Conservation (phyloP, 2,329 filamentous ascomycete genomes). For the Fusarium sp. region DNA sequence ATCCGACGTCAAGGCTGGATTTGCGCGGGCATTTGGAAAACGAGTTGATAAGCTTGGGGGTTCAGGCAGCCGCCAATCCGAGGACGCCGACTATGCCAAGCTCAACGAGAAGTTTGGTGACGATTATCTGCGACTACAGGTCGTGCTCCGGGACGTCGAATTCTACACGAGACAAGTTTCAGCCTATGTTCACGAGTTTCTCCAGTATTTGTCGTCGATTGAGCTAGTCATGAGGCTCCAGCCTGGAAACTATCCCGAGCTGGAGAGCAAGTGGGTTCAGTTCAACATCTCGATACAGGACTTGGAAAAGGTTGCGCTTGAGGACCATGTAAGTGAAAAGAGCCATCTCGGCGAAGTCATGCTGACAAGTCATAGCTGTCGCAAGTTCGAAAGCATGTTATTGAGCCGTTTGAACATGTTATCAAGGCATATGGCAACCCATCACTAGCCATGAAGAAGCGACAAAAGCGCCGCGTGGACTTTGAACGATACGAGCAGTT, state of each 20-base stretch:
- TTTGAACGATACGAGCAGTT: slow-evolving; percentile 85
- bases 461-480: slow-evolving; percentile 90
- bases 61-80: slow-evolving; percentile 69
- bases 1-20: slow-evolving; percentile 84
- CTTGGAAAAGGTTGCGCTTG: slow-evolving; percentile 83
- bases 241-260: slow-evolving; percentile 80
- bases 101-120: slow-evolving; percentile 89
- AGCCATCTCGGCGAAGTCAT: background rate
- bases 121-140: slow-evolving; percentile 91
- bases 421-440: slow-evolving; percentile 86
- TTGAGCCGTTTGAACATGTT: slow-evolving; percentile 83
- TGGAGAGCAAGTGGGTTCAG: slow-evolving; percentile 94
- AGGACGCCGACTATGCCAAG: slow-evolving; percentile 85
- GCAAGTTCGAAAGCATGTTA: slow-evolving; percentile 83
- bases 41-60: slow-evolving; percentile 86
- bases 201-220: slow-evolving; percentile 83
- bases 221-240: slow-evolving; percentile 82
- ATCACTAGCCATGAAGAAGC: slow-evolving; percentile 91
- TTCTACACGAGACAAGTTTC: slow-evolving; percentile 87
- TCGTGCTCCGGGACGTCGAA: slow-evolving; percentile 93
- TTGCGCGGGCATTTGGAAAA: slow-evolving; percentile 91
- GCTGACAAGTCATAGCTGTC: slow-evolving; percentile 56
- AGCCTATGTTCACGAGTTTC: slow-evolving; percentile 83
- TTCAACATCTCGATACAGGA: slow-evolving; percentile 91
- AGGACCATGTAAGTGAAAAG: slow-evolving; percentile 77